Base-by-base conservation (phyloP, 192 early-diverging fungal species). In the Podila horticola region DNA sequence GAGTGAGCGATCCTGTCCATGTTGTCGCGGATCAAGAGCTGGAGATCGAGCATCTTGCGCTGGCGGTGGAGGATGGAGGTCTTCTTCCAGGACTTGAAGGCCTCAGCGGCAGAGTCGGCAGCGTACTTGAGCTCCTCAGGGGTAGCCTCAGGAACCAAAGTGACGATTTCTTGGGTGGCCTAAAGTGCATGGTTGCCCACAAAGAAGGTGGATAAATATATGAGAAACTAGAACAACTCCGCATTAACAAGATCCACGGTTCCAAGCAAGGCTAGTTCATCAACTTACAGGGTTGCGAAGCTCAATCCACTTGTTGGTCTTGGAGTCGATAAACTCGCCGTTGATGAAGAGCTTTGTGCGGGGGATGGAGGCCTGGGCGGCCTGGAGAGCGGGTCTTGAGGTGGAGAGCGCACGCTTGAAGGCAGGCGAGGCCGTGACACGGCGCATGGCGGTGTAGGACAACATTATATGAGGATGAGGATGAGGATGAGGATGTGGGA, bases 161-260 rank as follows among this genome's bases (percentile, higher is more conserved):
- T 91, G 17, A 99, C 90, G 8, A 99, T 62, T 76, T 97, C 94
- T 71, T 97, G 93, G 11, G 95, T 97, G 15, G 97, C 97, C 94
- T 95, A 20, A 26, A 22, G 57, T 33, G 17, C 9, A 52, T 15
- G n/a, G n/a, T 20, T 24, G 5, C 17, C 52, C 24, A 24, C 34
- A 36, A 36, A 36, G 17, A 15, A 64, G 48, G 31, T 26, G 15
- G 19, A 65, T 5, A 45, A 26, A 59, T 1, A 19, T 12, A 69
- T 58, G 15, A 34, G 31, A 10, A 63, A 68, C 26, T 6, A 51
- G 28, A 31, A 61, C 49, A 34, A 8, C 58, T 30, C 29, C n/a
- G 38, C n/a, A 34, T 48, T 10, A 20, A 6, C 36, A 49, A 33
- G 30, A 28, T 13, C 17, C 24, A 12, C 15, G 28, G 12, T 26